phyloP scores from a whole-genome alignment of 768 basidiomycete genomes.

The Hygrophorus russula region DNA sequence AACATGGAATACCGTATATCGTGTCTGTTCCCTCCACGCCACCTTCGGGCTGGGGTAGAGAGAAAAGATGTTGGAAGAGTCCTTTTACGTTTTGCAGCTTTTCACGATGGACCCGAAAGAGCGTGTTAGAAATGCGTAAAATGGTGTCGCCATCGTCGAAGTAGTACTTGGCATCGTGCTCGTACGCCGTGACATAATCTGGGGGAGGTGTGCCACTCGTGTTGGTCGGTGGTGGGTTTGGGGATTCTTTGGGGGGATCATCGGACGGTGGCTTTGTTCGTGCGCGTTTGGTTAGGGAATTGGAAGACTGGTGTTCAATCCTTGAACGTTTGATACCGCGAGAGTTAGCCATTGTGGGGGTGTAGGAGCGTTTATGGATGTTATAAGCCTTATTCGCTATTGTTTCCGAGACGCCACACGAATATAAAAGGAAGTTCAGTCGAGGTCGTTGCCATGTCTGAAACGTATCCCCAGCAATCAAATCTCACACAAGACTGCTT shows the following conservation, averaged over 20 bases:
- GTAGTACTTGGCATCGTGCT: constrained; percentile 12
- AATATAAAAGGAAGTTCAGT: too few relatives aligned
- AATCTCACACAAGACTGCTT: constrained; percentile 38
- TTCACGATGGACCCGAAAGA: constrained; percentile 13
- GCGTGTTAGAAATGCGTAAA: constrained; percentile 9
- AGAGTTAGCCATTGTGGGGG: too few relatives aligned
- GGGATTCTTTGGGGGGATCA: too few relatives aligned
- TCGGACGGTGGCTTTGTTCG: too few relatives aligned
- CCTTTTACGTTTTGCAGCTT: constrained; percentile 10
- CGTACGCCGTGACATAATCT: constrained; percentile 3
- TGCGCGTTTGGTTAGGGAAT: too few relatives aligned
- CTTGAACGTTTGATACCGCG: too few relatives aligned
- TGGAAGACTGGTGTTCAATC: too few relatives aligned
- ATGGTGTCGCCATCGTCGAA: constrained; percentile 15
- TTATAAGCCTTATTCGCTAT: too few relatives aligned
- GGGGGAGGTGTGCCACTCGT: background rate
- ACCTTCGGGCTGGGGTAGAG: constrained; percentile 10
- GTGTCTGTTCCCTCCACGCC: background rate
- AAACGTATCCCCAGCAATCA: background rate
- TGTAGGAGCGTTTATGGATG: too few relatives aligned
- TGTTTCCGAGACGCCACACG: too few relatives aligned
- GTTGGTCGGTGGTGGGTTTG: background rate
- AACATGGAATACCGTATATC: constrained; percentile 9
- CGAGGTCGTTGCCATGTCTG: too few relatives aligned
- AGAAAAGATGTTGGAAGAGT: constrained; percentile 11